These are phyloP conservation scores for Thymus quinquecostatus DNA, from an alignment of 257 asterid species.

Conservation along the genomic window DNA sequence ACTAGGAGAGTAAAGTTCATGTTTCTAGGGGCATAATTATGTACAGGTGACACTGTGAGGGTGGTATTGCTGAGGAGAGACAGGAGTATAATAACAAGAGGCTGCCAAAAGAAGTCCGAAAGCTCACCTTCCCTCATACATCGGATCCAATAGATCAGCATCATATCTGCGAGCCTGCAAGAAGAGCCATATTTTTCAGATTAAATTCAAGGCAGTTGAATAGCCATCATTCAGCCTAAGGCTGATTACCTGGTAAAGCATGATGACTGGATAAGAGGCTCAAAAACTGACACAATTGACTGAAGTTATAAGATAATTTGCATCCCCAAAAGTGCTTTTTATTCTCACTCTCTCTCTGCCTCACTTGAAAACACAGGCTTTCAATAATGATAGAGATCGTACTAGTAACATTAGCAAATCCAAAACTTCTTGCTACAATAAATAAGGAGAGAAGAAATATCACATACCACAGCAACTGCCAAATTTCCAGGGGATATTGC, in stretches of 20 bases:
- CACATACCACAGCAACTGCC: conserved; percentile 80
- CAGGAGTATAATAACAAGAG: conserved; percentile 5
- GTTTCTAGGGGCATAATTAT: conserved; percentile 24
- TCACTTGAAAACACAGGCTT: conserved; percentile 20
- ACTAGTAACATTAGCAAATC: not conserved
- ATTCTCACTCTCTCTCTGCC: conserved; percentile 9
- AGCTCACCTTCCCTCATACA: conserved; percentile 87
- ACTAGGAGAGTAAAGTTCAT: conserved; percentile 10
- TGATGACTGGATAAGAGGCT: conserved; percentile 21
- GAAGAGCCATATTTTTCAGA: conserved; percentile 28
- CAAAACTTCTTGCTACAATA: conserved; percentile 19
- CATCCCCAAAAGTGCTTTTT: not conserved
- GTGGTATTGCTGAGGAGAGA: no score
- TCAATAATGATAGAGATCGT: conserved; percentile 21
- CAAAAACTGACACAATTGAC: not conserved
- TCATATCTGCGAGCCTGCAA: conserved; percentile 83
- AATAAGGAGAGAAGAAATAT: conserved; percentile 24
- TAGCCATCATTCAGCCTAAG: conserved; percentile 19
- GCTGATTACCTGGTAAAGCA: conserved; percentile 23
- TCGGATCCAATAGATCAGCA: conserved; percentile 60
- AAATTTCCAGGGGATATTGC: conserved; percentile 90
- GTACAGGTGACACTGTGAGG: not conserved
- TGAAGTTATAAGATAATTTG: not conserved
- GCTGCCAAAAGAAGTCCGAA: conserved; percentile 24
- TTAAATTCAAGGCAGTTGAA: conserved; percentile 16